Evolutionary conservation across 768 basidiomycete genomes (phyloP).

Genomic region (Leccinellum luteum): DNA sequence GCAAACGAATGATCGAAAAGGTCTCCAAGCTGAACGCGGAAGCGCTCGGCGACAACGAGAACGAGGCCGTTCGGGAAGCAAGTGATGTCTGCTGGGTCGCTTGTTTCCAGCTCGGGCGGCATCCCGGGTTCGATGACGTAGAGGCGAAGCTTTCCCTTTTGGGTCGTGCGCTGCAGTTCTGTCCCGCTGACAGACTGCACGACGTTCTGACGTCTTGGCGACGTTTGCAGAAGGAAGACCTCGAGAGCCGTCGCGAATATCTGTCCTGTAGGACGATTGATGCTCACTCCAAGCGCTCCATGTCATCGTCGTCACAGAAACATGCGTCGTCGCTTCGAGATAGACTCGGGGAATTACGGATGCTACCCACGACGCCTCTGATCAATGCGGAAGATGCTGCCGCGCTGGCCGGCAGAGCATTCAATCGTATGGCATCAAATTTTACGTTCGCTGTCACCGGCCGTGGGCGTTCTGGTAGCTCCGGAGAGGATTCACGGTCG

Average conservation of each 20-base stretch:
- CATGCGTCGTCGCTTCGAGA: conserved; percentile 54
- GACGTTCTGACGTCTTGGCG: conserved; percentile 81
- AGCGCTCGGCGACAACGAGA: conserved; percentile 28
- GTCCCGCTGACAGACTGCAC: conserved; percentile 75
- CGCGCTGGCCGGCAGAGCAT: conserved; percentile 75
- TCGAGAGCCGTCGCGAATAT: conserved; percentile 47
- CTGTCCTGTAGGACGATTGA: conserved; percentile 26
- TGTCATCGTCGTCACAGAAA: conserved; percentile 26
- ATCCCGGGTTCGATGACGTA: conserved; percentile 70
- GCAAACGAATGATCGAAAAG: conserved; percentile 65
- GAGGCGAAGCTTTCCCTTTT: conserved; percentile 67
- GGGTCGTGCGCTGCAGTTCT: conserved; percentile 81
- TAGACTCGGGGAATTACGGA: conserved; percentile 62
- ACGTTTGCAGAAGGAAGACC: conserved; percentile 64
- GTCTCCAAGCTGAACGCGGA: conserved; percentile 50
- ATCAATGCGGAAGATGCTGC: conserved; percentile 76
- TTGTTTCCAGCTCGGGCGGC: conserved; percentile 84
- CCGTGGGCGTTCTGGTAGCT: conserved; percentile 23
- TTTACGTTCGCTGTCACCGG: conserved; percentile 66
- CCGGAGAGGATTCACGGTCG: conserved; percentile 24
- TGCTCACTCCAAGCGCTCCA: conserved; percentile 13
- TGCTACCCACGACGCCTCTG: conserved; percentile 69
- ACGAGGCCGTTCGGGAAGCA: conserved; percentile 52
- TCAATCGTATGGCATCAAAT: conserved; percentile 72
- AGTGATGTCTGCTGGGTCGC: conserved; percentile 87